Evolutionary conservation across 2,329 filamentous ascomycete genomes (phyloP).

Genomic region (Erysiphe neolycopersici): DNA sequence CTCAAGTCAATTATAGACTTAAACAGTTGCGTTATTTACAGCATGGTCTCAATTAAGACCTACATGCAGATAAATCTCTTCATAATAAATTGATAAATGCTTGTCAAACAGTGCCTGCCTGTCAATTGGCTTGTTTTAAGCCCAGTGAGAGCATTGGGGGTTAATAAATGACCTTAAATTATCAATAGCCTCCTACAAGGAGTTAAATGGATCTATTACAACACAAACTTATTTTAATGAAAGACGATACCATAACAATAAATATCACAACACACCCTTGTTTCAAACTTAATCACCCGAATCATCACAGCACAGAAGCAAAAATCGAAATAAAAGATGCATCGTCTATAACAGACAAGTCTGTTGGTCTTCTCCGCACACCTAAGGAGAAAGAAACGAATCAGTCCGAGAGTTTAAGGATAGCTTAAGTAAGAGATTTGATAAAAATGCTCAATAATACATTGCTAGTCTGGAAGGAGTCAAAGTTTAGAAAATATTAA

Average conservation of each 20-base stretch:
- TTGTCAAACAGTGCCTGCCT: not conserved
- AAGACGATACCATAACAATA: not conserved
- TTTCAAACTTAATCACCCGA: not conserved
- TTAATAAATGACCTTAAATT: slow-evolving; percentile 1
- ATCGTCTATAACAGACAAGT: not conserved
- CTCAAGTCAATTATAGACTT: not conserved
- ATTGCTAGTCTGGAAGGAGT: not conserved
- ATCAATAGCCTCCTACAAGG: not conserved
- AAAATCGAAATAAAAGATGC: not conserved
- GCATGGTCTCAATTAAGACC: not conserved
- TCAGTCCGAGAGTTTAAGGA: not conserved
- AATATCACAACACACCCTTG: not conserved
- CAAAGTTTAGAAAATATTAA: not conserved
- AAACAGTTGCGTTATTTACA: not conserved
- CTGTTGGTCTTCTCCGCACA: not conserved
- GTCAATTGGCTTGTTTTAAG: not conserved
- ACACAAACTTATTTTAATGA: not conserved
- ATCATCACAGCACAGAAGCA: not conserved
- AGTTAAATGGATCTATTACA: not conserved
- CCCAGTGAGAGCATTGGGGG: not conserved
- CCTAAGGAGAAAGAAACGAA: not conserved
- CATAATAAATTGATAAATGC: not conserved
- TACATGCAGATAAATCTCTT: not conserved
- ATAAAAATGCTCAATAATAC: not conserved
- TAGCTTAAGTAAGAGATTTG: not conserved